Conservation (phyloP, 345 rosid species). For the Psidium guajava region DNA sequence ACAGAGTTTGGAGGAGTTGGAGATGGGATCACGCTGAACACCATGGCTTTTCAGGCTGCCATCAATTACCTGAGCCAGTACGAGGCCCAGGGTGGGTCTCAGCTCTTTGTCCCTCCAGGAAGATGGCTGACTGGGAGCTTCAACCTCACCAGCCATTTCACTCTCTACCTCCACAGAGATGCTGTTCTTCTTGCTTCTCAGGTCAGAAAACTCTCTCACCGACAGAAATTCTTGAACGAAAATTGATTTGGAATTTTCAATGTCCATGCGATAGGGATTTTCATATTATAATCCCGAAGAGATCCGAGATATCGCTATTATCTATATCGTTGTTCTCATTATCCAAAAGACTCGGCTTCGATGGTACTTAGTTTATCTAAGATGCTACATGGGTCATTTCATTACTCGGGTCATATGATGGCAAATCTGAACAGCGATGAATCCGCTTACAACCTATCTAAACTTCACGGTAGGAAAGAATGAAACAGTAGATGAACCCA, state of each 20-base stretch:
- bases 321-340: not conserved
- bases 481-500: not conserved
- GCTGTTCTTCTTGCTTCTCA: conserved; percentile 79
- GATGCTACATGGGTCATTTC: no score
- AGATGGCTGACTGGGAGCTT: conserved; percentile 85
- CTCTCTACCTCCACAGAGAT: conserved; percentile 62
- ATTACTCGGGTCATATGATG: not conserved
- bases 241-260: not conserved
- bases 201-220: conserved; percentile 18
- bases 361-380: no score
- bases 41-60: conserved; percentile 59
- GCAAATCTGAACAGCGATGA: not conserved
- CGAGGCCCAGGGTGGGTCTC: conserved; percentile 53
- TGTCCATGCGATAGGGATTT: not conserved
- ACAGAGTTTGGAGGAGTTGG: conserved; percentile 83
- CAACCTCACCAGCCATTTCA: conserved; percentile 85
- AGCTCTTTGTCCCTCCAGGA: conserved; percentile 75
- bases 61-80: conserved; percentile 44
- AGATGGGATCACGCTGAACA: conserved; percentile 70
- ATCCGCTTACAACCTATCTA: not conserved
- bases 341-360: not conserved
- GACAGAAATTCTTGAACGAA: not conserved
- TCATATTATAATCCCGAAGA: not conserved
- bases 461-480: not conserved
- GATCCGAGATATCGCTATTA: not conserved